Base-by-base conservation (phyloP, 768 basidiomycete genomes). In the Boletus sensibilis region DNA sequence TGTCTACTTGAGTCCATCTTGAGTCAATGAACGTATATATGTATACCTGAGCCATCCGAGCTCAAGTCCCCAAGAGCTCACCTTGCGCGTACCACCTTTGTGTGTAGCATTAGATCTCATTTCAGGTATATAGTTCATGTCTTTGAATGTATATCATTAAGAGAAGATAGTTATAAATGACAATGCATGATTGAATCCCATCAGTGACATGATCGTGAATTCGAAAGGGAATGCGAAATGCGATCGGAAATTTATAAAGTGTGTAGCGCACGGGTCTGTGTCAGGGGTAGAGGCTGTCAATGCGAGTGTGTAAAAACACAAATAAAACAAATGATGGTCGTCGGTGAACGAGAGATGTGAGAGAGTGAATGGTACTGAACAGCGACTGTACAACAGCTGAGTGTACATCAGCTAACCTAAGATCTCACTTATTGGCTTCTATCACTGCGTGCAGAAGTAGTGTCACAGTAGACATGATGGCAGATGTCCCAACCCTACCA, bases 161-260 rank as follows among this genome's bases (percentile, higher is more conserved):
- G 55, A 48, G 57, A 59, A 58, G 46, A 60, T 67, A 67, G 55
- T 59, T 58, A 57, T 70, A 70, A 52, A 60, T 66, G 61, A 61
- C 57, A 55, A 67, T 68, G 68, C 69, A 66, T 68, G 64, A 55
- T 54, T 53, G 64, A 27, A 48, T 59, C 55, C 51, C 59, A 58
- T 67, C 59, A 58, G 41, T 61, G 64, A 59, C 49, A 58, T 66
- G 56, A 40, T 52, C 35, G 51, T 64, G 68, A 67, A 47, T 55
- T 60, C 53, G 58, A 62, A 39, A 56, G 64, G 49, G 27, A 48
- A 54, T 65, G 63, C 49, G 20, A 48, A 48, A 54, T 65, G 65
- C 55, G 16, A 59, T 51, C 13, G 21, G 52, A 41, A 53, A 47
- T 61, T 53, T 58, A 55, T 61, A 48, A 44, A 34, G 53, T 62